These are phyloP conservation scores for Podospora pseudoanserina DNA, from an alignment of 495 filamentous ascomycete genomes.

Conservation along the genomic window DNA sequence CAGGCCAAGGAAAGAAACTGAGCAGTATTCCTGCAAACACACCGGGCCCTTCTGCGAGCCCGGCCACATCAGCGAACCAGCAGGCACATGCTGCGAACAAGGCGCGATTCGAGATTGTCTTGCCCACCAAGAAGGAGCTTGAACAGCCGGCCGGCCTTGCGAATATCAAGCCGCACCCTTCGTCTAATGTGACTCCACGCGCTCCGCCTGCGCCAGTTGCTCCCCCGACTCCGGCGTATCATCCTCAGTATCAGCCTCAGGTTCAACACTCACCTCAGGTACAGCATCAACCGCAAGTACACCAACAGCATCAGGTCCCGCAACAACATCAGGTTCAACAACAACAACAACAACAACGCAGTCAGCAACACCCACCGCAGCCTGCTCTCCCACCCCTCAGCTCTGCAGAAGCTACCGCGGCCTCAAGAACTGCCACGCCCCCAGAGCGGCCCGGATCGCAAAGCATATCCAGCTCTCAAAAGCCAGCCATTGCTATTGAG, in stretches of 20 bases:
- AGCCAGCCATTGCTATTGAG: slow-evolving; percentile 36
- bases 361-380: not conserved
- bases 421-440: not conserved
- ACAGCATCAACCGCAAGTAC: not conserved
- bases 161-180: not conserved
- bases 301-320: not conserved
- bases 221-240: not conserved
- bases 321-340: not conserved
- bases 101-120: slow-evolving; percentile 31
- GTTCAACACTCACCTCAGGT: not conserved
- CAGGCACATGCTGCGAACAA: slow-evolving; percentile 29
- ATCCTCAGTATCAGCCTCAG: not conserved
- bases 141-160: slow-evolving; percentile 19
- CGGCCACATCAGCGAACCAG: slow-evolving; percentile 6
- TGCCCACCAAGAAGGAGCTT: slow-evolving; percentile 34
- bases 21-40: slow-evolving; percentile 18
- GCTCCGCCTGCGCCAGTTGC: not conserved
- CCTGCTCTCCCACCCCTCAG: not conserved
- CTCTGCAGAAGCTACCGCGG: slow-evolving; percentile 2
- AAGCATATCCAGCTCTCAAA: slow-evolving; percentile 16
- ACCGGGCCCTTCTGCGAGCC: not conserved
- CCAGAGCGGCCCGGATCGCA: slow-evolving; percentile 14
- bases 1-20: slow-evolving; percentile 22
- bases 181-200: not conserved
- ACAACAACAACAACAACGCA: not conserved